Evolutionary conservation across 1,284 basidiomycete genomes (phyloP).

Genomic region (Boletus austroedulis): DNA sequence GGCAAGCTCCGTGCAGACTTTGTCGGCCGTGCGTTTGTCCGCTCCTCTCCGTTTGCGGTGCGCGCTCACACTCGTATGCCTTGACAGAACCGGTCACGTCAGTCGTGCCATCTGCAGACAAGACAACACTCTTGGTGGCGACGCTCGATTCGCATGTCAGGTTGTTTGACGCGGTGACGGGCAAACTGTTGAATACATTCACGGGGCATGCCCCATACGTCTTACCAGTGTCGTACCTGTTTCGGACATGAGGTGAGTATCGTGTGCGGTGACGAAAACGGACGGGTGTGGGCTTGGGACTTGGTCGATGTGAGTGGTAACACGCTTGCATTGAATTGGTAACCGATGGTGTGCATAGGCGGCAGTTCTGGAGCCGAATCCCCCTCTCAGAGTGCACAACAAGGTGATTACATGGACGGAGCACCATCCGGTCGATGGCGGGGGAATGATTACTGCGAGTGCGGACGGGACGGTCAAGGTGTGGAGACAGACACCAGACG

Average conservation of each 20-base stretch:
- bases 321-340: background rate
- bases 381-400: conserved; percentile 71
- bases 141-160: conserved; percentile 78
- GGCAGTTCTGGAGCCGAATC: conserved; percentile 60
- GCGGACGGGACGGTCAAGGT: conserved; percentile 82
- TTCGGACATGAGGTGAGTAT: conserved; percentile 80
- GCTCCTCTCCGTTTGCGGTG: too few species aligned
- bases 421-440: too few species aligned
- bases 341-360: conserved; percentile 46
- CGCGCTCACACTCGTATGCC: background rate
- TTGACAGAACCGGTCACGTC: conserved; percentile 79
- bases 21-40: too few species aligned
- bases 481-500: conserved; percentile 41
- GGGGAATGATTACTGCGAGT: conserved; percentile 62
- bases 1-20: conserved; percentile 64
- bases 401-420: too few species aligned
- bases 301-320: conserved; percentile 68
- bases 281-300: conserved; percentile 89
- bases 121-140: conserved; percentile 45
- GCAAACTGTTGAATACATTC: conserved; percentile 85
- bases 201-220: conserved; percentile 69
- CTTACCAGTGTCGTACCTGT: conserved; percentile 79
- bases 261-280: conserved; percentile 78
- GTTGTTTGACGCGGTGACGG: conserved; percentile 76
- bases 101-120: conserved; percentile 71